Evolutionary conservation across 225 moss, liverwort and hornwort genomes (phyloP).

Genomic region (Pleurozium schreberi): DNA sequence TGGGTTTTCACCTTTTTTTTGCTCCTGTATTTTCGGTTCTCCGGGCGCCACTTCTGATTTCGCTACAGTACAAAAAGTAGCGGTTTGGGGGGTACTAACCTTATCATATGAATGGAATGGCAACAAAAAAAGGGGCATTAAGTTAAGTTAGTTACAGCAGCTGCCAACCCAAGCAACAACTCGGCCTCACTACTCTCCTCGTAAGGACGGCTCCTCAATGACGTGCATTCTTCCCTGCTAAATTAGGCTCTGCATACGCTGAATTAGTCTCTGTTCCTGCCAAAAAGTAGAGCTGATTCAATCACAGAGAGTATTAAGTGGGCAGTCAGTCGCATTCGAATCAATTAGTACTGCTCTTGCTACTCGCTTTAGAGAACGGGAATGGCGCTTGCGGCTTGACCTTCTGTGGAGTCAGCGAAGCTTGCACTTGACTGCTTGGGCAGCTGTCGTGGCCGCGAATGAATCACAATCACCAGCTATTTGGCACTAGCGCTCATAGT

Average conservation of each 20-base stretch:
- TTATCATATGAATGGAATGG: no score
- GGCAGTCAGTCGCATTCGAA: neutral
- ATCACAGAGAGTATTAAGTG: neutral
- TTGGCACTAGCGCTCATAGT: neutral
- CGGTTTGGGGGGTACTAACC: neutral
- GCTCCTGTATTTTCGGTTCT: neutral
- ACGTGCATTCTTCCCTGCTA: neutral
- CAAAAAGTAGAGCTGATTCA: neutral
- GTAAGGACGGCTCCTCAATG: neutral
- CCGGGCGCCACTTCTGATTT: neutral
- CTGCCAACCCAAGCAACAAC: neutral
- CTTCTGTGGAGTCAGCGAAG: neutral
- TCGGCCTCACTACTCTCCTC: neutral
- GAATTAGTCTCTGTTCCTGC: neutral
- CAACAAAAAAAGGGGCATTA: no score
- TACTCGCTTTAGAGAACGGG: no score
- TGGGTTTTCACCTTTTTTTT: neutral
- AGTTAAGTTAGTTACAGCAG: neutral
- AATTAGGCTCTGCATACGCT: neutral
- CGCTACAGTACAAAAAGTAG: neutral
- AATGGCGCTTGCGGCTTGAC: neutral
- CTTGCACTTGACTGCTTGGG: neutral
- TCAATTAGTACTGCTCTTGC: no score
- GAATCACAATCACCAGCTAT: neutral
- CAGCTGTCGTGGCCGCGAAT: neutral